Evolutionary conservation across 345 rosid species (phyloP), one percentile per base, ranked within the genome.

Genomic region (Aquilaria yunnanensis): DNA sequence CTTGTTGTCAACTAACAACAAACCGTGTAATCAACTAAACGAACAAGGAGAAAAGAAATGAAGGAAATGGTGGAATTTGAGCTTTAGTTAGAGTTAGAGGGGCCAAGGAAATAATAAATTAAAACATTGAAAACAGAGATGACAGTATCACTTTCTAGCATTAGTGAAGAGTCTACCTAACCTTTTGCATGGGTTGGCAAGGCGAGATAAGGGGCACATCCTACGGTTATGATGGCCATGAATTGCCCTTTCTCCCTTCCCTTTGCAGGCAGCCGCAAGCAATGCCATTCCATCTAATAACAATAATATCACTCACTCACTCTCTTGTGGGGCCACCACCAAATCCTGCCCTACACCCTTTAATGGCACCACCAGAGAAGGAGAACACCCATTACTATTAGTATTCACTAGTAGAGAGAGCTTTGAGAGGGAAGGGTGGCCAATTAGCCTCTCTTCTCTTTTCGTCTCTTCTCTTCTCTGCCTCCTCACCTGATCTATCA

Each of bases 171-270:
- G 14, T 47, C 60, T 56, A 74, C 77, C 79, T 63, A 72, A 73
- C 73, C 51, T 65, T 37, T 23, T 9, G 37, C 65, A 57, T 56
- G 23, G 63, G 72, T 59, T 69, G 71, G 77, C 75, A 68, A 29
- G 12, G 55, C 2, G 1, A 7, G 11, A 7, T 67, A 71, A 45
- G 68, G 65, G 61, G 72, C 73, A 62, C 70, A 80, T 60, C 74
- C 60, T 56, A 10, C 49, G 69, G 43, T 55, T 72, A 72, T 72
- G 74, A 59, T 70, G 73, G 69, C 63, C 82, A 66, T 69, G 58
- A 75, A 64, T 77, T 30, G 14, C 53, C 57, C 9, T 47, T 3
- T 3, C 46, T 30, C 16, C 14, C 9, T 60, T 56, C 49, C 55
- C 8, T 2, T 5, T 37, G 43, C 8, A 23, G 23, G 43, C 8